Evolutionary conservation across 2,329 filamentous ascomycete genomes (phyloP), one percentile per base, ranked within the genome.

Genomic region (Botryotinia convoluta): DNA sequence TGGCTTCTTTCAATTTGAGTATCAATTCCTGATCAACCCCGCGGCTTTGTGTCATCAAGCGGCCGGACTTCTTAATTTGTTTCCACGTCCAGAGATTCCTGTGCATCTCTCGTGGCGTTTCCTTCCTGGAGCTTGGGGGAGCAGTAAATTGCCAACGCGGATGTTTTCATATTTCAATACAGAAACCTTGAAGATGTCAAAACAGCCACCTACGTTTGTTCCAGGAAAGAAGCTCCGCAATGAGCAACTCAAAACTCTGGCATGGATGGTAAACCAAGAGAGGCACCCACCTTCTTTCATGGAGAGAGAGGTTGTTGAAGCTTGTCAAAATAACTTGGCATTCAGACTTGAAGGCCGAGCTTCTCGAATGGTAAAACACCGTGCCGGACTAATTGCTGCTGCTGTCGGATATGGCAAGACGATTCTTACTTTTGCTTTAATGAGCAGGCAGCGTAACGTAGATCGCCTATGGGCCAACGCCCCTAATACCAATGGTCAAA

Each of bases 361-460:
- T n/a, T 77, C 84, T 74, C 79, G 83, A 51, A 37, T 79, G n/a
- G 67, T 83, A 70, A 51, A 74, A 45, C 75, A 90, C 59, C 85
- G 84, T 29, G 90, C 90, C 20, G 90, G 90, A 8, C 84, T 92
- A 29, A 83, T 91, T 48, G 89, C 89, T 3, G 89, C 91, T 77
- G 84, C 88, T 62, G 89, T 91, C 48, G 90, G 88, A 0, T 92
- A 90, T 77, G 91, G 91, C 0, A 92, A 93, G 77, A 92, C 90
- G 0, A 86, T 89, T 1, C 86, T 87, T 84, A n/a, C 54, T 10
- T 45, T 57, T 18, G 76, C 18, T n/a, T n/a, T 35, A 61, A 74
- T 61, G n/a, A 59, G 32, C 32, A 68, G 8, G 29, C 48, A 35
- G 42, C 48, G 3, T 44, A 32, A 12, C 4, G 9, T 54, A 4